phyloP scores from a whole-genome alignment of 2,329 filamentous ascomycete genomes.

The Penicillium sp. region DNA sequence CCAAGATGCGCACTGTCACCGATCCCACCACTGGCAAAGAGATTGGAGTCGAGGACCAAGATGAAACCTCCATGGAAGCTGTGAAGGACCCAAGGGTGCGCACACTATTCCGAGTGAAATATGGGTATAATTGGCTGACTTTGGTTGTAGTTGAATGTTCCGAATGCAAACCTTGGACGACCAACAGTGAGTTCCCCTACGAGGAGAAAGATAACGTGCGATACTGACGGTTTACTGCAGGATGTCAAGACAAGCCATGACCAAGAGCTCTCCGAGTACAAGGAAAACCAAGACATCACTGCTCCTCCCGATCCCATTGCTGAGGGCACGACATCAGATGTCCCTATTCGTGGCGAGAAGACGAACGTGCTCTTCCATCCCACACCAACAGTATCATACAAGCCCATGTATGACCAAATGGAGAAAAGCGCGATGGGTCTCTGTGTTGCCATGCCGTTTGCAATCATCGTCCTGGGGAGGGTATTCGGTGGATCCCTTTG shows the following conservation, averaged over 20 bases:
- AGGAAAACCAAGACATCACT: constrained; percentile 79
- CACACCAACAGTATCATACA: constrained; percentile 83
- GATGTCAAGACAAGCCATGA: constrained; percentile 67
- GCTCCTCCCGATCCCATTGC: constrained; percentile 85
- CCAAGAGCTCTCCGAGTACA: constrained; percentile 77
- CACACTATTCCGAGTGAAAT: background rate
- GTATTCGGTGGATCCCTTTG: constrained; percentile 74
- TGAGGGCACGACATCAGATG: constrained; percentile 80
- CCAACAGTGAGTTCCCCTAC: constrained; percentile 52
- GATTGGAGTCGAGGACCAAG: constrained; percentile 79
- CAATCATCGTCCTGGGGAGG: constrained; percentile 73
- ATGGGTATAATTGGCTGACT: constrained; percentile 50
- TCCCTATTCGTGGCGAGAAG: constrained; percentile 93
- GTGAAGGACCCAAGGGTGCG: constrained; percentile 69
- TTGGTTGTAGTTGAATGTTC: constrained; percentile 65
- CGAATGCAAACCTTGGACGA: constrained; percentile 83
- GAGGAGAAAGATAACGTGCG: background rate
- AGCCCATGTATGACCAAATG: constrained; percentile 76
- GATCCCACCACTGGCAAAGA: constrained; percentile 86
- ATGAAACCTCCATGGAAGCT: constrained; percentile 65
- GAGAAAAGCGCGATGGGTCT: constrained; percentile 72
- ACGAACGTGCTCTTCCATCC: constrained; percentile 96
- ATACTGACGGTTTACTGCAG: constrained; percentile 25
- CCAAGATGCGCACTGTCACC: constrained; percentile 62
- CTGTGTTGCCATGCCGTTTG: constrained; percentile 66